Base-by-base conservation (phyloP, 1,284 basidiomycete species). In the Golubevia pallescens region DNA sequence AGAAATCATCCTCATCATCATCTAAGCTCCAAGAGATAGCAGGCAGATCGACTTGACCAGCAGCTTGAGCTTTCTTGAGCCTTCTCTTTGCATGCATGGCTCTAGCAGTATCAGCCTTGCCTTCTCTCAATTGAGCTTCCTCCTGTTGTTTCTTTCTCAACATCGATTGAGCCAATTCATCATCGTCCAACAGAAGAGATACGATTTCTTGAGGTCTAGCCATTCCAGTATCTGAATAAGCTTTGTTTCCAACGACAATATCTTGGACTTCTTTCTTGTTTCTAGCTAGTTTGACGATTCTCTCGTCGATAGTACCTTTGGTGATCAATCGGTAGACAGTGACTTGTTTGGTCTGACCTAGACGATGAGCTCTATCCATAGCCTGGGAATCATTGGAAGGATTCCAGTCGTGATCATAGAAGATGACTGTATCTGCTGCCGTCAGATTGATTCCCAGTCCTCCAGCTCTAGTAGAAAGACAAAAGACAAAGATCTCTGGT, bases 251-350 rank as follows among this genome's bases (percentile, higher is more conserved):
- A 10, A 85, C 83, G 51, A 85, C 83, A 55, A 85, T 85, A 64
- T 85, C 83, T 62, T 85, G 81, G 32, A 85, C 83, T 71, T 84
- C 83, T 70, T 85, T 85, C 71, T 85, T 85, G 74, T 82, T 84
- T 24, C 83, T 67, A 32, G 83, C 83, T 14, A 85, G 68, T 56
- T 81, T 80, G 56, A 85, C 81, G 61, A 85, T 85, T 16, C 83
- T 78, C 69, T 85, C 83, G 69, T 85, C 83, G 66, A 85, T 85
- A 6, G 83, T 85, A 52, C 80, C 77, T 65, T 84, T 81, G 61
- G 83, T 85, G 66, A 85, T 84, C 24, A 85, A 66, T 23, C 83
- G 75, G 66, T 84, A 85, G 21, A 85, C 81, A n/a, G 80, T 84
- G 52, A 85, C 83, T 64, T 85, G 83, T 70, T 83, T 84, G 23